phyloP scores from a whole-genome alignment of 345 rosid genomes.

The Arabidopsis arenosa region DNA sequence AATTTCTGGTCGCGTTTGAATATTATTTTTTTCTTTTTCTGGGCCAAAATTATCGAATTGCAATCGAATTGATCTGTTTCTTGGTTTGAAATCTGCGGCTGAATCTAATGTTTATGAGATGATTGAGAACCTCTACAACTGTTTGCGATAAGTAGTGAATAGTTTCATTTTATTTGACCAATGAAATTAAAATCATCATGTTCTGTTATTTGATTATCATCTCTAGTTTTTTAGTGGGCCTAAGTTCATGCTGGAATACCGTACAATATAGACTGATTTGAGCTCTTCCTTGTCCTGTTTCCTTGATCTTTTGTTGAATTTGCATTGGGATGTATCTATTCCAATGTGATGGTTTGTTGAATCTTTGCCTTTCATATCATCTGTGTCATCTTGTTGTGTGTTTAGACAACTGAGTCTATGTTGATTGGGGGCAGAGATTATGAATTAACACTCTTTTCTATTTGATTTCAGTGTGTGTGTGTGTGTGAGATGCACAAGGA shows the following conservation, averaged over 20 bases:
- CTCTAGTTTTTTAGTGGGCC: neutral
- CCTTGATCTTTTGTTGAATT: neutral
- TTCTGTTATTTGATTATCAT: neutral
- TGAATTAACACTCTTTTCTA: conserved; percentile 11
- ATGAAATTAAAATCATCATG: neutral
- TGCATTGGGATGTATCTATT: neutral
- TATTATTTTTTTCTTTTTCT: neutral
- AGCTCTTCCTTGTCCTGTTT: conserved; percentile 9
- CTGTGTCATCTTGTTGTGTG: neutral
- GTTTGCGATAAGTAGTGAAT: conserved; percentile 40
- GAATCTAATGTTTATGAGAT: conserved; percentile 23
- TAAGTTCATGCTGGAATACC: neutral
- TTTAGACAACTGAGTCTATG: neutral
- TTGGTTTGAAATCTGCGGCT: neutral
- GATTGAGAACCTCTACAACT: conserved; percentile 21
- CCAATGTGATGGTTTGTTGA: neutral
- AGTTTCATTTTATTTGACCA: conserved; percentile 18
- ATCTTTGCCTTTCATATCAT: neutral
- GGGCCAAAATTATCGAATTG: conserved; percentile 8
- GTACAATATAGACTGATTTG: neutral
- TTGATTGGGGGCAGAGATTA: neutral
- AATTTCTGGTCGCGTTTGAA: conserved; percentile 17
- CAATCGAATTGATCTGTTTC: conserved; percentile 40
- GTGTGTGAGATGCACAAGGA: conserved; percentile 60
- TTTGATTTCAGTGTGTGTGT: conserved; percentile 8